phyloP scores from a whole-genome alignment of 2,329 filamentous ascomycete species.

The Clonostachys chloroleuca region DNA sequence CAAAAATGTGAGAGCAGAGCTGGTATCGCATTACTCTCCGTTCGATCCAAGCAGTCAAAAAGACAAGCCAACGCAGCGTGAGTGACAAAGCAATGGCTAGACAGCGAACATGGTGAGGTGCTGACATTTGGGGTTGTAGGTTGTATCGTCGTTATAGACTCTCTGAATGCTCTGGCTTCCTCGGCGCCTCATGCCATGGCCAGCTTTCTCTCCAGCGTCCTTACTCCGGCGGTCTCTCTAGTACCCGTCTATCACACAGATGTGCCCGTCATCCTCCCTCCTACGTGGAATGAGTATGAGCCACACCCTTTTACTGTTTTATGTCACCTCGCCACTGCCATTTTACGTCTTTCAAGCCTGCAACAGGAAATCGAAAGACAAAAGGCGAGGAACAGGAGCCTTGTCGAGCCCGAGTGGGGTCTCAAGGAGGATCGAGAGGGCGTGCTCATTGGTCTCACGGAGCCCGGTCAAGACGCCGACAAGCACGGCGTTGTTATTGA shows the following conservation, averaged over 20 bases:
- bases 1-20: constrained; percentile 52
- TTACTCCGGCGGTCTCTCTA: constrained; percentile 65
- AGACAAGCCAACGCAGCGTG: constrained; percentile 35
- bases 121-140: constrained; percentile 34
- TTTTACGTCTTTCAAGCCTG: constrained; percentile 71
- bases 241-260: constrained; percentile 81
- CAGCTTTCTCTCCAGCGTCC: constrained; percentile 64
- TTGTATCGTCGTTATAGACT: constrained; percentile 75
- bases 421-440: constrained; percentile 75
- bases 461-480: constrained; percentile 29
- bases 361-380: constrained; percentile 71
- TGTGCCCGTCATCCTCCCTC: constrained; percentile 53
- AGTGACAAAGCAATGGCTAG: constrained; percentile 10
- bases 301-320: constrained; percentile 70
- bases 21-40: constrained; percentile 44
- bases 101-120: too few relatives aligned
- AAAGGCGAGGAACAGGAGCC: constrained; percentile 70
- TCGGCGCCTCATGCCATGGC: constrained; percentile 52
- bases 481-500: constrained; percentile 62
- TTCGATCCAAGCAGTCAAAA: constrained; percentile 27
- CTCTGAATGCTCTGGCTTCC: constrained; percentile 63
- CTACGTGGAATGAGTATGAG: constrained; percentile 45
- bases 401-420: constrained; percentile 74
- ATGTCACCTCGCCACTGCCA: constrained; percentile 81
- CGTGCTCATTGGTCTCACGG: constrained; percentile 62